phyloP scores from a whole-genome alignment of 148 eudicot genomes.

The Mesembryanthemum crystallinum region DNA sequence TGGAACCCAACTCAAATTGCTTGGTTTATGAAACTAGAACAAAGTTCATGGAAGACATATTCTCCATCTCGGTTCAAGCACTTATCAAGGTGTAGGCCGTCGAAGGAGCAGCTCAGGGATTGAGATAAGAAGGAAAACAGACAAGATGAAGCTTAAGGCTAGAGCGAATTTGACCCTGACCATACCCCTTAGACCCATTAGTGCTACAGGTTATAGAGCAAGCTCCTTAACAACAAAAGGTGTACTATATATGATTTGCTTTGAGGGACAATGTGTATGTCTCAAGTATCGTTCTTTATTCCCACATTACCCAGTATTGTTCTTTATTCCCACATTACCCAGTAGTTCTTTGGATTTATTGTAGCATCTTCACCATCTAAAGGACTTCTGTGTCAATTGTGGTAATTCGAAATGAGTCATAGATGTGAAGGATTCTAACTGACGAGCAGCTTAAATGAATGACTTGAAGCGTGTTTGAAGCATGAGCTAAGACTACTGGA shows the following conservation, averaged over 20 bases:
- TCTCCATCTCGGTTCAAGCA: constrained; percentile 30
- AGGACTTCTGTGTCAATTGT: neutral
- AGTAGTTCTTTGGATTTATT: no score
- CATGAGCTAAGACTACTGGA: constrained; percentile 25
- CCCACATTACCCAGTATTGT: constrained; percentile 13
- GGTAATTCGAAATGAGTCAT: constrained; percentile 13
- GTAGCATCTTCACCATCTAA: neutral
- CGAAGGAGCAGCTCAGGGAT: constrained; percentile 21
- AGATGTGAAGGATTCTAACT: constrained; percentile 8
- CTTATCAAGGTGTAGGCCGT: constrained; percentile 31
- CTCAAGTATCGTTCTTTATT: neutral
- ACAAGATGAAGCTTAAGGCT: constrained; percentile 6
- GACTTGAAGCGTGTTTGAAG: constrained; percentile 25
- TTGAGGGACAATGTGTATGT: constrained; percentile 8
- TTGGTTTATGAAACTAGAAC: constrained; percentile 27
- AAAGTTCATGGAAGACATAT: constrained; percentile 29
- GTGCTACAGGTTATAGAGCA: neutral
- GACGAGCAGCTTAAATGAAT: constrained; percentile 21
- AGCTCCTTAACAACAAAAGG: neutral
- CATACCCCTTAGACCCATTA: neutral
- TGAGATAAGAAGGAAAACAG: constrained; percentile 10
- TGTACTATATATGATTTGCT: constrained; percentile 7
- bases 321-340: no score
- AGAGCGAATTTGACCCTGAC: constrained; percentile 15
- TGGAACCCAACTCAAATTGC: constrained; percentile 31